These are phyloP conservation scores for Coccomyxa sp. DNA, from an alignment of 139 green algal species.

Conservation along the genomic window DNA sequence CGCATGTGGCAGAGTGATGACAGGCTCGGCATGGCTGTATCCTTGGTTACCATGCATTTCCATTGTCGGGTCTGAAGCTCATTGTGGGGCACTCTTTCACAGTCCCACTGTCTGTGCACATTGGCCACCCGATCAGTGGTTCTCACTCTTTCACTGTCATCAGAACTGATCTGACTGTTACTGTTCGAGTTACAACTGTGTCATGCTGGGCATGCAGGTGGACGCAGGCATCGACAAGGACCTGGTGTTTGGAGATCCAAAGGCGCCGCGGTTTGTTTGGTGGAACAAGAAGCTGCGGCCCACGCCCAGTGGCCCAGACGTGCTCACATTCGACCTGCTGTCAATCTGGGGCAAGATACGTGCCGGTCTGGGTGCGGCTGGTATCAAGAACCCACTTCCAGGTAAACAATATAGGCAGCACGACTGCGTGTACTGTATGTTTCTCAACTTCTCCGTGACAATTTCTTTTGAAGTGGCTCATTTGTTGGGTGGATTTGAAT, in stretches of 20 bases:
- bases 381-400: slow-evolving; percentile 66
- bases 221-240: slow-evolving; percentile 77
- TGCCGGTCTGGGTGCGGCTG: slow-evolving; percentile 88
- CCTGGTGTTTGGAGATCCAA: slow-evolving; percentile 92
- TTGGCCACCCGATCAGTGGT: too few relatives aligned
- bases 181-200: not conserved
- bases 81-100: too few relatives aligned
- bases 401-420: slow-evolving; percentile 20
- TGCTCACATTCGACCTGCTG: slow-evolving; percentile 91
- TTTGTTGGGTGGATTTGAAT: too few relatives aligned
- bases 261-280: slow-evolving; percentile 88
- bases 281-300: slow-evolving; percentile 88
- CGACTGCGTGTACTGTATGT: not conserved
- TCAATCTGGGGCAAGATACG: slow-evolving; percentile 89
- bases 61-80: too few relatives aligned
- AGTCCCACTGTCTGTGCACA: too few relatives aligned
- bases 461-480: not conserved
- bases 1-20: too few relatives aligned
- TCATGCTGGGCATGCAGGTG: slow-evolving; percentile 49
- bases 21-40: too few relatives aligned
- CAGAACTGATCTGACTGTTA: too few relatives aligned
- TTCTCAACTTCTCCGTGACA: not conserved
- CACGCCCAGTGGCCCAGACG: slow-evolving; percentile 79
- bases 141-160: too few relatives aligned
- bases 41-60: too few relatives aligned